Percentiles rank a stretch among this genome's conserved stretches.
Evolutionary conservation across 192 early-diverging fungal genomes (phyloP).

Genomic region (Phlyctochytrium planicorne): DNA sequence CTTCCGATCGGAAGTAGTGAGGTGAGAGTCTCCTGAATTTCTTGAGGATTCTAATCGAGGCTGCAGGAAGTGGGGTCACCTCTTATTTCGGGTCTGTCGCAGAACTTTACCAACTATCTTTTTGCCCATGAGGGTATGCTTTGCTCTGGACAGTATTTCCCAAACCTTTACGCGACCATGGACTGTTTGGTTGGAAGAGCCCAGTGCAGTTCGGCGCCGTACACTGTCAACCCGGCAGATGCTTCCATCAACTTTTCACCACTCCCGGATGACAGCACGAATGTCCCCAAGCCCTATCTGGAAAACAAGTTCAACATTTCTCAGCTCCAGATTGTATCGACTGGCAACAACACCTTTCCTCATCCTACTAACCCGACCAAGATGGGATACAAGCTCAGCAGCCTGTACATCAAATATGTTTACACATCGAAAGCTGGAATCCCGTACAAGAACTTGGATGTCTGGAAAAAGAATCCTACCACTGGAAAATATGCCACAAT

Average conservation of each 20-base stretch:
- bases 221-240: neutral
- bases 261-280: neutral
- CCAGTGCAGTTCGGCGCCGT: neutral
- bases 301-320: neutral
- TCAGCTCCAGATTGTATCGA: neutral
- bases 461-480: neutral
- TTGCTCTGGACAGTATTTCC: neutral
- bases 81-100: neutral
- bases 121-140: neutral
- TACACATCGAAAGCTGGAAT: neutral
- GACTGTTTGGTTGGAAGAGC: neutral
- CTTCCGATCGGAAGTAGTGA: neutral
- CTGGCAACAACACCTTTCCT: neutral
- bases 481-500: neutral
- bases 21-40: neutral
- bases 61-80: neutral
- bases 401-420: neutral
- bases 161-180: neutral
- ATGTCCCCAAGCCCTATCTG: neutral
- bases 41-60: neutral
- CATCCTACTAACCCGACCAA: neutral
- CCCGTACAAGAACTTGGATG: neutral
- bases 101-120: neutral
- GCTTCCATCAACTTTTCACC: neutral
- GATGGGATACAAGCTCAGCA: neutral